Base-by-base conservation (phyloP, 495 filamentous ascomycete genomes). In the Lophium mytilinum region DNA sequence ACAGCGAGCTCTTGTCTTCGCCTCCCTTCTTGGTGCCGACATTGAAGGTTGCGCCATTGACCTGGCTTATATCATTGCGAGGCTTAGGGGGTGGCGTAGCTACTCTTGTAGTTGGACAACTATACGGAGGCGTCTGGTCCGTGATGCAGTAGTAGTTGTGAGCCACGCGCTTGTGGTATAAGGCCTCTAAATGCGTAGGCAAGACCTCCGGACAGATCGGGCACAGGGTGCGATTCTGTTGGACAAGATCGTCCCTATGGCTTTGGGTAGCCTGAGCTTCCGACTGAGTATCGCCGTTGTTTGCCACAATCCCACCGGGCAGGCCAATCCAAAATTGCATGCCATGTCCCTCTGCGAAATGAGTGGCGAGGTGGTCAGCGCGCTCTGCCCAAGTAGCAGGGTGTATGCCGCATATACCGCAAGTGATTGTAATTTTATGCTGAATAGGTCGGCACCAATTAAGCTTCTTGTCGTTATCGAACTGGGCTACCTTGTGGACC, bases 391-490 rank as follows among this genome's bases (percentile, higher is more conserved):
- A 62, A 55, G 50, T 55, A 1, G 49, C 0, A 12, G 56, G 48
- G 10, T 48, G 14, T 8, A 37, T 7, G 1, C 52, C 52, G 19
- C 58, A 61, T 1, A 61, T 18, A 3, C 58, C 58, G 15, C 58
- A 61, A 30, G 43, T n/a, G 4, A 56, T 15, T 5, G n/a, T 45
- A 2, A 58, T 46, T 11, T 15, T 30, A 12, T 55, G 60, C 21
- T 57, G 35, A 45, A 62, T 46, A 6, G 59, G 59, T 3, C 49
- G 49, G 40, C 42, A 53, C 59, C 59, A 62, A 12, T 24, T 12
- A 30, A 30, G 24, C 30, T 53, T 15, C 9, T 40, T 58, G 4
- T 10, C 11, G 14, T 49, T 40, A 0, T 45, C 34, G 37, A 52
- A 50, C 24, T 49, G 48, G 15, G 10, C 33, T 15, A n/a, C 19